These are phyloP conservation scores for Lactarius indigo DNA, from an alignment of 768 basidiomycete species.

Conservation along the genomic window DNA sequence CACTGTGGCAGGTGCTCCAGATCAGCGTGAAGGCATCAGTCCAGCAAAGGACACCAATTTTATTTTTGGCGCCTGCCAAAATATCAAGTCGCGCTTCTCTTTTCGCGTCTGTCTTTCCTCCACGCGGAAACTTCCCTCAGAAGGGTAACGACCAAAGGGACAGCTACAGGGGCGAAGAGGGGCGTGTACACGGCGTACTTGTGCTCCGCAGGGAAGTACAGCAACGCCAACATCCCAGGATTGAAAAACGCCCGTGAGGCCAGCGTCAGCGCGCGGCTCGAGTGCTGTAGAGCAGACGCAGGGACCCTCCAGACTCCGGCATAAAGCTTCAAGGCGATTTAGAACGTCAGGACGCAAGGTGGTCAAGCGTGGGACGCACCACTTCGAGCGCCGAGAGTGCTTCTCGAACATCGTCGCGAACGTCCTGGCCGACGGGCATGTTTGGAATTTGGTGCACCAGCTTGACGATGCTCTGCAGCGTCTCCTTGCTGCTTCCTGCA, in stretches of 20 bases:
- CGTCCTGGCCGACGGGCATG: conserved; percentile 86
- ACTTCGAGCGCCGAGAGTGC: conserved; percentile 70
- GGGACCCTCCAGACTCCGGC: conserved; percentile 39
- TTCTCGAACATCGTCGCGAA: conserved; percentile 64
- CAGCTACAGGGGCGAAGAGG: conserved; percentile 84
- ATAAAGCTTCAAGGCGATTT: conserved; percentile 37
- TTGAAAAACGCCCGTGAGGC: conserved; percentile 93
- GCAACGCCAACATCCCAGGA: conserved; percentile 90
- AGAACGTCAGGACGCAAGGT: neutral
- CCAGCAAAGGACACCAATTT: neutral
- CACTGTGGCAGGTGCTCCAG: neutral
- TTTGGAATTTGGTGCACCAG: conserved; percentile 83
- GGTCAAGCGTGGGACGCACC: conserved; percentile 42
- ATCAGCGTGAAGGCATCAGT: neutral
- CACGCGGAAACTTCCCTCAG: conserved; percentile 70
- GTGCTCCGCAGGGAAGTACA: conserved; percentile 98
- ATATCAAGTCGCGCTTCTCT: conserved; percentile 14
- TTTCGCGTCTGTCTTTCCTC: conserved; percentile 37
- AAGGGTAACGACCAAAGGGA: conserved; percentile 75
- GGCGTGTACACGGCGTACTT: conserved; percentile 97
- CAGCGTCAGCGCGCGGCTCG: conserved; percentile 56
- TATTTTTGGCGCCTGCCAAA: neutral
- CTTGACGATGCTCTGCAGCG: conserved; percentile 76
- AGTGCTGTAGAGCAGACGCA: conserved; percentile 49
- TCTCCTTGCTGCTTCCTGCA: conserved; percentile 60